Evolutionary conservation across 139 green algal genomes (phyloP).

Genomic region (Closterium sp.): DNA sequence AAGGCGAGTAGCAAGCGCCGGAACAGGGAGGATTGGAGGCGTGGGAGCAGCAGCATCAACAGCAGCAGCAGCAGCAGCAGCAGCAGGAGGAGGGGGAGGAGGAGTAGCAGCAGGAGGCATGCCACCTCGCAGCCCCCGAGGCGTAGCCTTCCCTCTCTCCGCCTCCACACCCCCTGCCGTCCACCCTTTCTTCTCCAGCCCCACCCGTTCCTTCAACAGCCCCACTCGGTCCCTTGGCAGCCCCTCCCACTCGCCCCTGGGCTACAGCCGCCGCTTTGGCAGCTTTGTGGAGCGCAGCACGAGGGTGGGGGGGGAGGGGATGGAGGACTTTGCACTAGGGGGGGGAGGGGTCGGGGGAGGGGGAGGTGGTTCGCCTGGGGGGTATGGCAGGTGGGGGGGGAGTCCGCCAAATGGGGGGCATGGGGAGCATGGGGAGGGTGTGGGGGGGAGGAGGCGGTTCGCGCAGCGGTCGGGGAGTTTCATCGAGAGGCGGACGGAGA

Average conservation of each 20-base stretch:
- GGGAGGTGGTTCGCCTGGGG: neutral
- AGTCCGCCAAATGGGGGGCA: neutral
- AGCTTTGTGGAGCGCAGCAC: neutral
- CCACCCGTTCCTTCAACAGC: neutral
- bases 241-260: neutral
- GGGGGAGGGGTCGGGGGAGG: neutral
- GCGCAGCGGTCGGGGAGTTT: neutral
- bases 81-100: neutral
- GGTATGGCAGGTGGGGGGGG: neutral
- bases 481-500: neutral
- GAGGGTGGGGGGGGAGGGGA: neutral
- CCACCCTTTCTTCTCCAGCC: neutral
- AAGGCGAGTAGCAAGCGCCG: too few species aligned
- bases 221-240: neutral
- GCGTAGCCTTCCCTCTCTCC: neutral
- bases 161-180: neutral
- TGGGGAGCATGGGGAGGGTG: too few species aligned
- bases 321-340: neutral
- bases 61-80: neutral
- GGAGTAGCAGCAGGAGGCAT: neutral
- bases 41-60: too few species aligned
- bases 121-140: neutral
- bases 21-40: too few species aligned
- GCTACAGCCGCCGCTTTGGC: neutral
- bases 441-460: neutral